These are phyloP conservation scores for Taxillus chinensis DNA, from an alignment of 164 flowering plant genomes.

Conservation along the genomic window DNA sequence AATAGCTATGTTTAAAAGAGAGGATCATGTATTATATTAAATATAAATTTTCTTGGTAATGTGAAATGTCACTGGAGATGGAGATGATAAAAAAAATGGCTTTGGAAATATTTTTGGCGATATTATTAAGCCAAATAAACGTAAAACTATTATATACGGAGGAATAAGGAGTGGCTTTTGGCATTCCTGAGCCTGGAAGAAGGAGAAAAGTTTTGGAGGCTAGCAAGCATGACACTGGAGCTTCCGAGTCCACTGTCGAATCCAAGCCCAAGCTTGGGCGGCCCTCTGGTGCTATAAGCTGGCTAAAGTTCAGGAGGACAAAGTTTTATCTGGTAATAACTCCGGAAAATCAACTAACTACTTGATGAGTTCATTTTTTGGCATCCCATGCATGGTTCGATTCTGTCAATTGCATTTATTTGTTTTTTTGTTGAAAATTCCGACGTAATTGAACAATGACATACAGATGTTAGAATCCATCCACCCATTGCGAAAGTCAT, in stretches of 20 bases:
- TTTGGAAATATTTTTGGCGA: conserved; percentile 48
- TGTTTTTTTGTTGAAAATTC: too few species aligned
- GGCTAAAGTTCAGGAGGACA: conserved; percentile 40
- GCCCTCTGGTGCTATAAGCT: conserved; percentile 39
- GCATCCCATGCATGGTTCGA: too few species aligned
- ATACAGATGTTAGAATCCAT: too few species aligned
- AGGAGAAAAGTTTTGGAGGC: conserved; percentile 97
- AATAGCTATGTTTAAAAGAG: too few species aligned
- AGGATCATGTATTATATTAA: too few species aligned
- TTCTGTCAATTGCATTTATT: too few species aligned
- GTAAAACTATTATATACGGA: conserved; percentile 51
- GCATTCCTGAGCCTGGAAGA: conserved; percentile 95
- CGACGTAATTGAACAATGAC: too few species aligned
- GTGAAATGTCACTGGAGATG: conserved; percentile 28
- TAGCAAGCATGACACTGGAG: conserved; percentile 79
- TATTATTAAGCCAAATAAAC: conserved; percentile 33
- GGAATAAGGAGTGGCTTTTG: conserved; percentile 73
- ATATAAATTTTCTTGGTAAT: conserved; percentile 1
- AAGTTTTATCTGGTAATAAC: conserved; percentile 20
- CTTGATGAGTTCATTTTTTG: background rate
- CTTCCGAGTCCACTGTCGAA: conserved; percentile 45
- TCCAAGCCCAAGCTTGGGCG: conserved; percentile 46
- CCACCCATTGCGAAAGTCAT: too few species aligned
- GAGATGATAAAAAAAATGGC: conserved; percentile 46
- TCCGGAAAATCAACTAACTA: conserved; percentile 18